Evolutionary conservation across 2,329 filamentous ascomycete species (phyloP), one percentile per base, ranked within the genome.

Genomic region (Fonsecaea erecta): DNA sequence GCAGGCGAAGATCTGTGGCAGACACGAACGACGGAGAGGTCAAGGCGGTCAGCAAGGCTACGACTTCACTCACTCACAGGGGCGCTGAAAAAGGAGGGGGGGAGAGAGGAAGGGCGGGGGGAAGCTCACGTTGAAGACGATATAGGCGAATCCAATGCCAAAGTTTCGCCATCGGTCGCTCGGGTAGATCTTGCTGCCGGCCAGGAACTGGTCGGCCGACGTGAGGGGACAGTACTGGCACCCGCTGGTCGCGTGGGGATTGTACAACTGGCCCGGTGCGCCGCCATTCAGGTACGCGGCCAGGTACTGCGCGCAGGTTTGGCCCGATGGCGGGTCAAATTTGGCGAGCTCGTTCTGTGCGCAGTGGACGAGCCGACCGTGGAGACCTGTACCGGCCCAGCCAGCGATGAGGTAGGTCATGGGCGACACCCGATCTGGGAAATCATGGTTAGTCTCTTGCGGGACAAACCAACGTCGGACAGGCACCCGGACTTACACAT

Each of bases 401-500:
- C 88, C 90, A 5, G 84, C 84, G 30, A 94, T 85, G 16, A 94
- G 80, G 75, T 96, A 97, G 0, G 90, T 93, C 71, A 96, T 90
- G 0, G 93, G 92, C 0, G 91, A 90, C 35, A 94, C 83, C 1
- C 80, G 87, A 75, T 87, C 0, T 74, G 72, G 72, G 70, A 89
- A 82, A 89, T 0, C 92, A 89, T 4, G 91, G 79, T 1, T 92
- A 88, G 68, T 90, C 90, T 70, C 32, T 4, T 53, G 51, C 1
- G 26, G 7, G 26, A 4, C 12, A 30, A 16, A 21, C 1, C 93
- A 92, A 1, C 83, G 84, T 6, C 90, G 82, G 2, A 91, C 79
- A 43, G 88, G 83, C 77, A 90, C 9, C 76, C 90, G 89, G 2
- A 65, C 68, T 46, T 51, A 69, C 68, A 88, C 4, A 81, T 73